Evolutionary conservation across 164 flowering plant species (phyloP), one percentile per base, ranked within the genome.

Genomic region (Kalanchoe fedtschenkoi): DNA sequence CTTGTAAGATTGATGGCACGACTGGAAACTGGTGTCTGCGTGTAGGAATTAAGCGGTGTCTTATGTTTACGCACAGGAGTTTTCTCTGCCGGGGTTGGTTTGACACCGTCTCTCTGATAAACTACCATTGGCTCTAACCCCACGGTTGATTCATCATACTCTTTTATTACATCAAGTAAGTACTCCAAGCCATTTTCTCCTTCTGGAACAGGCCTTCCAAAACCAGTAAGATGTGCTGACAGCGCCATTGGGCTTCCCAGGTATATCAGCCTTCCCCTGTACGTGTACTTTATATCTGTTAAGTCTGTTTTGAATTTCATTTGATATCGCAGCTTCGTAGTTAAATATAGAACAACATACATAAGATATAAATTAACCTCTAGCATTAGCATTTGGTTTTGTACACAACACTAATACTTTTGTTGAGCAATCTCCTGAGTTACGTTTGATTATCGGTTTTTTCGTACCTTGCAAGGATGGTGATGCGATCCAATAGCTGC

Each of bases 81-180:
- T 30, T 51, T 63, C 1, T 79, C 84, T 1, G 60, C 87, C 70
- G 55, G 77, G 54, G 72, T 76, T 32, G 95, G 93, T 65, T 84
- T 84, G 65, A 74, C 65, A 35, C 85, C 93, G 3, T 82, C 83
- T 1, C 77, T 65, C 61, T 83, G 88, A 68, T 82, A 87, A 17
- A 67, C 28, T 21, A 81, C 87, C 8, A 87, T 77, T 3, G 90
- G 88, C 5, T 85, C 90, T 6, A 87, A 75, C 15, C 95, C 95
- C 0, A 85, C 41, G 0, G 83, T 85, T 8, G 88, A 81, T 66
- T 82, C 87, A 63, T 87, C 95, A 22, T 83, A 83, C 68, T 87
- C 95, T 65, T 82, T 83, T 72, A 87, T 87, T 59, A 87, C 86
- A 64, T 87, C 91, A 4, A 87, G 69, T 39, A 83, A 84, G 66